Conservation (phyloP, 1,284 basidiomycete species). For the Boletellus dicymbophilus region DNA sequence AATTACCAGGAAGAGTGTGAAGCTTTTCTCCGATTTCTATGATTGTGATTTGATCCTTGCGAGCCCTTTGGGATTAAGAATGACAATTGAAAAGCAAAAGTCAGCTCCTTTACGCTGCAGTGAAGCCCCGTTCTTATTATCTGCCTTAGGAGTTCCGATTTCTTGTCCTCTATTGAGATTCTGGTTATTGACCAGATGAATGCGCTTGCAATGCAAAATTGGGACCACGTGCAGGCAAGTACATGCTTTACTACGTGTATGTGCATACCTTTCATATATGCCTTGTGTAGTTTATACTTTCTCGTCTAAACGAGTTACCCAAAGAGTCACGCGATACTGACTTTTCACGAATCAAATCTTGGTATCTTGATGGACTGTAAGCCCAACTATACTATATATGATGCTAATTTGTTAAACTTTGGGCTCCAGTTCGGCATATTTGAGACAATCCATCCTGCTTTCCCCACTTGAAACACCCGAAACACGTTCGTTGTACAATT, state of each 20-base stretch:
- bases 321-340: slow-evolving; percentile 93
- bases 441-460: slow-evolving; percentile 91
- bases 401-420: not conserved
- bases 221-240: slow-evolving; percentile 91
- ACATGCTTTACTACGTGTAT: not conserved
- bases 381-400: slow-evolving; percentile 24
- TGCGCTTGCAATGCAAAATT: slow-evolving; percentile 97
- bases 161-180: slow-evolving; percentile 92
- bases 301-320: slow-evolving; percentile 85
- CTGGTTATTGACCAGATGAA: slow-evolving; percentile 95
- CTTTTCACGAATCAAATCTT: slow-evolving; percentile 96
- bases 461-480: slow-evolving; percentile 92
- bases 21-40: slow-evolving; percentile 89
- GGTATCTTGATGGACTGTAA: slow-evolving; percentile 94
- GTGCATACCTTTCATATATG: slow-evolving; percentile 1
- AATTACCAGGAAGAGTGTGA: slow-evolving; percentile 87
- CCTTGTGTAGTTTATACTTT: slow-evolving; percentile 76
- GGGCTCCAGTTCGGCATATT: slow-evolving; percentile 62
- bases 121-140: slow-evolving; percentile 2
- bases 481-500: slow-evolving; percentile 77
- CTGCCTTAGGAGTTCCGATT: slow-evolving; percentile 72
- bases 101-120: slow-evolving; percentile 36
- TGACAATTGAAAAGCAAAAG: slow-evolving; percentile 95
- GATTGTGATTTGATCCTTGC: slow-evolving; percentile 91
- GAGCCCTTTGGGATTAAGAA: slow-evolving; percentile 89